Conservation (phyloP, 2,329 filamentous ascomycete genomes). For the Geosmithia putterillii region DNA sequence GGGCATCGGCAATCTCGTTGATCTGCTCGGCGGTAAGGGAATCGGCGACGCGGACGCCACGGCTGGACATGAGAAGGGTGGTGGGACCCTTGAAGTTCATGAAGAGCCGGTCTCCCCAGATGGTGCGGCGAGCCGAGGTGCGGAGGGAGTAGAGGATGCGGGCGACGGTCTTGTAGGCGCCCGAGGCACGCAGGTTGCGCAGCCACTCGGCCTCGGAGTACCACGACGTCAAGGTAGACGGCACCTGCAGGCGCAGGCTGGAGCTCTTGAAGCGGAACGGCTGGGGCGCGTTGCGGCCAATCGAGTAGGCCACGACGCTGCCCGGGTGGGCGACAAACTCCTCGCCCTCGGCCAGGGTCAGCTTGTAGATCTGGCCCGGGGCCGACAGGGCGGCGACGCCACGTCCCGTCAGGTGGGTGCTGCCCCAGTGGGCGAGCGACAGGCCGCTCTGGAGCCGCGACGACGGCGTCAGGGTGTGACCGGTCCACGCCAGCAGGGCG, state of each 20-base stretch:
- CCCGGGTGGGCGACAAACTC: constrained; percentile 86
- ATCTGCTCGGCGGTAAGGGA: constrained; percentile 67
- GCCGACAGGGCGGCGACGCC: constrained; percentile 77
- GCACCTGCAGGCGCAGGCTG: constrained; percentile 67
- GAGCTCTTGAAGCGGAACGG: constrained; percentile 80
- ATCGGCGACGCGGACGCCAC: constrained; percentile 69
- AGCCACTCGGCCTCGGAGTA: constrained; percentile 59
- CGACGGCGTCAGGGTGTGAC: constrained; percentile 66
- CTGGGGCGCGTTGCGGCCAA: constrained; percentile 59
- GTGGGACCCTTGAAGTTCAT: constrained; percentile 79
- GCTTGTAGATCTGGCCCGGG: constrained; percentile 79
- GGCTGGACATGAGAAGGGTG: constrained; percentile 78
- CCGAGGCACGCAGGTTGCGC: constrained; percentile 56
- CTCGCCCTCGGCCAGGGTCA: constrained; percentile 70
- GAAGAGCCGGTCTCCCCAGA: constrained; percentile 92
- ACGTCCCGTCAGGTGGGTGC: constrained; percentile 74
- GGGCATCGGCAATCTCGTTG: constrained; percentile 78
- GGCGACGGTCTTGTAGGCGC: constrained; percentile 58
- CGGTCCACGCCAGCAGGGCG: constrained; percentile 91
- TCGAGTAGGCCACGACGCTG: constrained; percentile 82
- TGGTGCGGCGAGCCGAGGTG: constrained; percentile 66
- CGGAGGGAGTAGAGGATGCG: constrained; percentile 55
- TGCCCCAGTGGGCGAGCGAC: constrained; percentile 82
- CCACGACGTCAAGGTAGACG: constrained; percentile 45
- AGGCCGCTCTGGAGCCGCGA: constrained; percentile 65